Conservation (phyloP, 2,329 filamentous ascomycete species). For the Hypoxylon sp. region DNA sequence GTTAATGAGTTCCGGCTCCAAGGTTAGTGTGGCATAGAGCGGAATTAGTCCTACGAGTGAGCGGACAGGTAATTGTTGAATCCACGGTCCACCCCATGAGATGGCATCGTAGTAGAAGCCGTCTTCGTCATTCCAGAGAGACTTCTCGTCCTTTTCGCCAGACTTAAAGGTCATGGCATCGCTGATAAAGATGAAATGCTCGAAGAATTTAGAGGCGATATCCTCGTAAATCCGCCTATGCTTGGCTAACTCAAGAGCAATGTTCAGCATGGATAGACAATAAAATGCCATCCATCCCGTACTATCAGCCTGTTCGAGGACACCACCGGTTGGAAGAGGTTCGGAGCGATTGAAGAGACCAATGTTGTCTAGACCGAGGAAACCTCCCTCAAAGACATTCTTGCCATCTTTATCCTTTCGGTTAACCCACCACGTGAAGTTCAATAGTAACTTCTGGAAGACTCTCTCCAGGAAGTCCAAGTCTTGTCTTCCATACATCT, state of each 20-base stretch:
- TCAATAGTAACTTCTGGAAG: conserved; percentile 94
- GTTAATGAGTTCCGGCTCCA: conserved; percentile 94
- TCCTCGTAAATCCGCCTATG: conserved; percentile 96
- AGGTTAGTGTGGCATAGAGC: conserved; percentile 89
- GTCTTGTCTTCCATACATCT: conserved; percentile 95
- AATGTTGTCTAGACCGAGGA: conserved; percentile 96
- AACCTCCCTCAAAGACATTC: conserved; percentile 97
- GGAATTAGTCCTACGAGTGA: conserved; percentile 95
- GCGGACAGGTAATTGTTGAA: conserved; percentile 90
- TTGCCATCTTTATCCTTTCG: conserved; percentile 95
- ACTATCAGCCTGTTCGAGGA: conserved; percentile 95
- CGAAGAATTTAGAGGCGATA: conserved; percentile 97
- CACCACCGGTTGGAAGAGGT: conserved; percentile 91
- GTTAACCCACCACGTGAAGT: conserved; percentile 99
- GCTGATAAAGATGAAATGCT: conserved; percentile 97
- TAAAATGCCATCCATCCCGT: conserved; percentile 99
- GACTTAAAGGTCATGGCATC: conserved; percentile 93
- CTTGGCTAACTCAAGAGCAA: conserved; percentile 93
- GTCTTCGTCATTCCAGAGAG: conserved; percentile 95
- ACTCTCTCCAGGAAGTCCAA: conserved; percentile 95
- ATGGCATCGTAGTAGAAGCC: conserved; percentile 99
- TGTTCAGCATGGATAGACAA: conserved; percentile 96
- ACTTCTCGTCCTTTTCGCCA: conserved; percentile 78
- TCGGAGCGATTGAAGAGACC: conserved; percentile 97
- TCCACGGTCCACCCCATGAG: conserved; percentile 93